These are phyloP conservation scores for Botryotinia globosa DNA, from an alignment of 2,329 filamentous ascomycete species.

Conservation along the genomic window DNA sequence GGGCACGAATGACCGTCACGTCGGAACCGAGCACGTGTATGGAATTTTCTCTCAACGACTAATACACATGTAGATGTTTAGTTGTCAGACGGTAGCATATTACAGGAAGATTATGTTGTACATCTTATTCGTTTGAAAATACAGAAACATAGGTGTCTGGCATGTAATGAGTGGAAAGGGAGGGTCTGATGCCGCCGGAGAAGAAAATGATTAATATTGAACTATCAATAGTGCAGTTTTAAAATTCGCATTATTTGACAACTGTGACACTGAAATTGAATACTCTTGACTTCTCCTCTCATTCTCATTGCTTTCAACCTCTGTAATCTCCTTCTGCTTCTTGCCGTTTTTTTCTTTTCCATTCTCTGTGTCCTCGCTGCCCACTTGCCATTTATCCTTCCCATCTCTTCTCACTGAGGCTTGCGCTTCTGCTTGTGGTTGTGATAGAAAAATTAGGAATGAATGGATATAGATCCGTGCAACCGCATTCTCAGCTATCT, in stretches of 20 bases:
- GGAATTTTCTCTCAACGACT: background rate
- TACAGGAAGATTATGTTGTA: background rate
- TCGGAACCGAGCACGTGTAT: background rate
- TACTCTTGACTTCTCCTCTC: background rate
- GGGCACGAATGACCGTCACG: background rate
- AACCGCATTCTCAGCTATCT: background rate
- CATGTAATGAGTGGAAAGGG: background rate
- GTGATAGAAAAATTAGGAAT: background rate
- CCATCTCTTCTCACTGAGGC: background rate
- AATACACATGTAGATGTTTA: background rate
- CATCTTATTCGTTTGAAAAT: background rate
- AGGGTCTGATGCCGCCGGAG: background rate
- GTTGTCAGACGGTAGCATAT: background rate
- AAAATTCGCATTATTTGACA: background rate
- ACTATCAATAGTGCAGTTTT: background rate
- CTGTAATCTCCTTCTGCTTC: background rate
- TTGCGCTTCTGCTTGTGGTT: background rate
- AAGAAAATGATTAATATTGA: background rate
- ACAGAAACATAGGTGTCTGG: background rate
- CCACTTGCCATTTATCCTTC: background rate
- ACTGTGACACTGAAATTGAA: background rate
- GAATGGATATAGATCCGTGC: background rate
- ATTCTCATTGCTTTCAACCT: too few species aligned
- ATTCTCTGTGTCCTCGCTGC: background rate
- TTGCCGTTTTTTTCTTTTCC: background rate